A percentile compares a stretch with the other conserved stretches of the same genome.
phyloP scores from a whole-genome alignment of 306 rosid species.

The Quillaja saponaria region DNA sequence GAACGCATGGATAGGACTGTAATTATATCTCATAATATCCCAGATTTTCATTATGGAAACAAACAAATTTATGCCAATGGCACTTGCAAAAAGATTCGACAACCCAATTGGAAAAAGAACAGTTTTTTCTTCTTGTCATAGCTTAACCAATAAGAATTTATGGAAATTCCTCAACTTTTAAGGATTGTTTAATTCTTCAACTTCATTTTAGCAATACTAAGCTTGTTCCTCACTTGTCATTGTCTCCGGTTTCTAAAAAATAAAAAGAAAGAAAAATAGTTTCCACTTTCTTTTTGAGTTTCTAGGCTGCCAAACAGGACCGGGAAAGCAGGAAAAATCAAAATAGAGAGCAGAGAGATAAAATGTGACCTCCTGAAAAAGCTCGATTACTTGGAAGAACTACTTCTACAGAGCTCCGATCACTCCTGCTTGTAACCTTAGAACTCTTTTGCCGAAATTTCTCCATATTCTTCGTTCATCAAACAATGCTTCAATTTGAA shows the following conservation, averaged over 20 bases:
- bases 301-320: slow-evolving; percentile 12
- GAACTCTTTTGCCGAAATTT: slow-evolving; percentile 50
- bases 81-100: slow-evolving; percentile 30
- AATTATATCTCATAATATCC: slow-evolving; percentile 44
- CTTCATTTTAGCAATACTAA: neutral
- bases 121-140: neutral
- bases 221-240: neutral
- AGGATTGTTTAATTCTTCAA: neutral
- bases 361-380: slow-evolving; percentile 47
- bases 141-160: neutral
- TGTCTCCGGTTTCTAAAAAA: neutral
- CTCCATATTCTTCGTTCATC: slow-evolving; percentile 56
- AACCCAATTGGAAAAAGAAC: neutral
- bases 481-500: slow-evolving; percentile 10
- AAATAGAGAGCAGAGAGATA: neutral
- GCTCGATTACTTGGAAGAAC: slow-evolving; percentile 34
- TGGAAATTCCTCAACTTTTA: neutral
- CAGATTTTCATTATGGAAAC: slow-evolving; percentile 32
- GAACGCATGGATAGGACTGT: slow-evolving; percentile 27
- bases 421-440: slow-evolving; percentile 37
- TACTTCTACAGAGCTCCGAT: slow-evolving; percentile 34
- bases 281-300: neutral
- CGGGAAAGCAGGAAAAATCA: neutral
- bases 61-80: slow-evolving; percentile 39
- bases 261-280: neutral